Evolutionary conservation across 164 flowering plant genomes (phyloP).

Genomic region (Cinnamomum micranthum): DNA sequence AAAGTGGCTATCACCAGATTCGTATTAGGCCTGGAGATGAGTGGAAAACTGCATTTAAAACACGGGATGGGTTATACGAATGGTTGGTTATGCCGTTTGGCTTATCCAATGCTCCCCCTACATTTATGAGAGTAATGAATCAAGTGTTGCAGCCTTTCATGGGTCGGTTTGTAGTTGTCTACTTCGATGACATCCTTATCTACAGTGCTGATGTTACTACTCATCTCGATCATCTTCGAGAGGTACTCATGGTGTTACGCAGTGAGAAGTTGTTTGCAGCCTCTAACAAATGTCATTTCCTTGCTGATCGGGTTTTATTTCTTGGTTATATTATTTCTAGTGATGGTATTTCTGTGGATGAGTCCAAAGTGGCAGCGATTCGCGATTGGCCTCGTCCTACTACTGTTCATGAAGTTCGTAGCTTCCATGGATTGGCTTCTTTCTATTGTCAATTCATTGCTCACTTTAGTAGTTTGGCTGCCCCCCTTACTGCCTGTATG

Average conservation of each 20-base stretch:
- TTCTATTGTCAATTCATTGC: not conserved
- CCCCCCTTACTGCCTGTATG: not conserved
- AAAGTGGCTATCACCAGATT: too few relatives aligned
- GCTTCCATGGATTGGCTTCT: conserved; percentile 2
- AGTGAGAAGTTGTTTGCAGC: not conserved
- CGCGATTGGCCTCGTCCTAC: too few relatives aligned
- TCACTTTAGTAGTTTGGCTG: not conserved
- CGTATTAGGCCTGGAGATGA: conserved; percentile 5
- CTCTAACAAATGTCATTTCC: not conserved
- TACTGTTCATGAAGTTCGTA: too few relatives aligned
- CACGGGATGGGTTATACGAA: conserved; percentile 2
- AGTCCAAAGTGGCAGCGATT: too few relatives aligned
- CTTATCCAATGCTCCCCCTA: conserved; percentile 7
- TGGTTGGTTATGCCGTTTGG: conserved; percentile 10
- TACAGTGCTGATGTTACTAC: not conserved
- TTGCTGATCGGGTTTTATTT: not conserved
- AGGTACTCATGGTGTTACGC: not conserved
- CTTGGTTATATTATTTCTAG: not conserved
- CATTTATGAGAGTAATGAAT: conserved; percentile 5
- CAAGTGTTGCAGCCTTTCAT: not conserved
- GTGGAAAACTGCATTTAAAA: conserved; percentile 10
- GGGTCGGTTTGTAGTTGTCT: conserved; percentile 4
- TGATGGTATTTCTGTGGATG: too few relatives aligned
- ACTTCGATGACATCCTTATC: conserved; percentile 9
- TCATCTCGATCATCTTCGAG: not conserved